Percentiles rank a stretch among this genome's conserved stretches.
Conservation (phyloP, 2,329 filamentous ascomycete species). For the Monilinia fructigena region DNA sequence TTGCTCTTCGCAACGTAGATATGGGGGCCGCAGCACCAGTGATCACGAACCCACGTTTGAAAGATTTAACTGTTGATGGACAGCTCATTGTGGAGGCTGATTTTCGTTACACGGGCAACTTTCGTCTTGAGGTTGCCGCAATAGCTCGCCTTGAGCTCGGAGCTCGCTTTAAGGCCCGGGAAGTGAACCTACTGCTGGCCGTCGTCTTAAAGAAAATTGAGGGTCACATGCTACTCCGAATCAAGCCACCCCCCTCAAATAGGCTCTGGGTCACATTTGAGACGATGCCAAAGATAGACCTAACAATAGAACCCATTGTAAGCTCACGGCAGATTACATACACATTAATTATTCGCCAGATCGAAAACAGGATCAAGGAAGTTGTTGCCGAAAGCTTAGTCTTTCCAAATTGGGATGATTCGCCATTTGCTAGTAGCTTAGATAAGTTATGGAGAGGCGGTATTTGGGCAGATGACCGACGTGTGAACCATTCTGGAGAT, state of each 20-base stretch:
- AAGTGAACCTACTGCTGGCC: constrained; percentile 85
- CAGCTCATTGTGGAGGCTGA: constrained; percentile 86
- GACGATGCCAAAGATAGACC: constrained; percentile 87
- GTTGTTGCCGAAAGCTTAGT: constrained; percentile 91
- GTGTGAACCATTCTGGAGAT: constrained; percentile 43
- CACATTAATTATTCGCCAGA: constrained; percentile 83
- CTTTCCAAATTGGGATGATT: constrained; percentile 92
- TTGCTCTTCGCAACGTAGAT: constrained; percentile 79
- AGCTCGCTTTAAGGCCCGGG: constrained; percentile 80
- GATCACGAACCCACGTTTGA: constrained; percentile 83
- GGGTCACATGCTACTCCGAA: constrained; percentile 78
- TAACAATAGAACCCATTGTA: constrained; percentile 93
- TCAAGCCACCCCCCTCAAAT: constrained; percentile 95
- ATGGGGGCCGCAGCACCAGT: constrained; percentile 85
- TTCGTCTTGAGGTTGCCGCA: constrained; percentile 86
- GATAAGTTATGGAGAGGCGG: constrained; percentile 80
- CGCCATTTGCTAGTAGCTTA: constrained; percentile 82
- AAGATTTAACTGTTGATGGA: constrained; percentile 86
- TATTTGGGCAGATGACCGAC: constrained; percentile 65
- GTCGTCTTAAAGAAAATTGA: constrained; percentile 82
- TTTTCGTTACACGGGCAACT: constrained; percentile 83
- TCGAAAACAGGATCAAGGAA: constrained; percentile 92
- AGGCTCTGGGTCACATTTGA: constrained; percentile 95
- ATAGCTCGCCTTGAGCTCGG: constrained; percentile 90
- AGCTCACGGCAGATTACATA: constrained; percentile 95